These are phyloP conservation scores for Tricholoma matsutake DNA, from an alignment of 768 basidiomycete genomes.

Conservation along the genomic window DNA sequence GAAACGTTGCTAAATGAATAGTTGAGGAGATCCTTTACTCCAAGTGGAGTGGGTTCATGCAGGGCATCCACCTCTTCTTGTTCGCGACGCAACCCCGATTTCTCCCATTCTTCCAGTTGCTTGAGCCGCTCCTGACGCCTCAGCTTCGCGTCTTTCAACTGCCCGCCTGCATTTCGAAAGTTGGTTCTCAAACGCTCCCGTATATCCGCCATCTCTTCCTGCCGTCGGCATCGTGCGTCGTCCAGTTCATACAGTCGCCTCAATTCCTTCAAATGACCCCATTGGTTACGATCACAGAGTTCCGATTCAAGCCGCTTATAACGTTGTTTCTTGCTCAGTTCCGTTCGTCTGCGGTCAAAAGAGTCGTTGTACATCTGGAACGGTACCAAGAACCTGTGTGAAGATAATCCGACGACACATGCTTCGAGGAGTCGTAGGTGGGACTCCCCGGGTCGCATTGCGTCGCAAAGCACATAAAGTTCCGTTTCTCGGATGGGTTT, in stretches of 20 bases:
- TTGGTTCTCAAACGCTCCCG: neutral
- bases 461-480: neutral
- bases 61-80: neutral
- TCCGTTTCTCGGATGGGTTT: neutral
- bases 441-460: neutral
- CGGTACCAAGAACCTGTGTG: neutral
- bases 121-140: neutral
- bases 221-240: neutral
- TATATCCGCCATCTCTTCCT: neutral
- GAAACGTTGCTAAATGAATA: neutral
- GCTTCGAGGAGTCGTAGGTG: neutral
- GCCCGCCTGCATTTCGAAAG: neutral
- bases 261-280: neutral
- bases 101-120: neutral
- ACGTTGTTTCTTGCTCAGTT: neutral
- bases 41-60: neutral
- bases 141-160: neutral
- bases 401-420: neutral
- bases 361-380: neutral
- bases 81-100: neutral
- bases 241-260: neutral
- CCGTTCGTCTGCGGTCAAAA: neutral
- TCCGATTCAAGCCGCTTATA: neutral
- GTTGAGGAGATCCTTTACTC: neutral
- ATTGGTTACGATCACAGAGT: neutral